Evolutionary conservation across 202 grass and related monocot species (phyloP).

Genomic region (Alloteropsis angusta): DNA sequence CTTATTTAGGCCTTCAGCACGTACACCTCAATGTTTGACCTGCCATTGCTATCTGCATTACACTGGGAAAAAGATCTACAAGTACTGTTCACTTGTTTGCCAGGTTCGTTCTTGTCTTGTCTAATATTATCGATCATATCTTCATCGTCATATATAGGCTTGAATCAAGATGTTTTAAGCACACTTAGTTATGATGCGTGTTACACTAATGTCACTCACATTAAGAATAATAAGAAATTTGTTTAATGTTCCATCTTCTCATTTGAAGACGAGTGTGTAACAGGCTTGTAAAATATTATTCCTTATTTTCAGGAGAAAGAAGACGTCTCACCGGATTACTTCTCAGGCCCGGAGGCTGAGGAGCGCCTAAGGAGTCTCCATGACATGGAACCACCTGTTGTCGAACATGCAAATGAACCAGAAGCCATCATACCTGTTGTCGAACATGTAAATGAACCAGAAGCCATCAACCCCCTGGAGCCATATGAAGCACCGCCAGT

Average conservation of each 20-base stretch:
- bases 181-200: too few relatives aligned
- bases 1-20: not conserved
- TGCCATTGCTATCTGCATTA: not conserved
- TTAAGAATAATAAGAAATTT: too few relatives aligned
- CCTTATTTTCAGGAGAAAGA: not conserved
- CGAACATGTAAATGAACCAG: not conserved
- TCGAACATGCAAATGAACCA: not conserved
- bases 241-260: too few relatives aligned
- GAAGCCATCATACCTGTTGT: not conserved
- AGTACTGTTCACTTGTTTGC: conserved; percentile 7
- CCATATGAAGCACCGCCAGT: not conserved
- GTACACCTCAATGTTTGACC: not conserved
- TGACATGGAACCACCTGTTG: not conserved
- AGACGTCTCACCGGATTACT: not conserved
- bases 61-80: not conserved
- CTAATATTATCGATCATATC: not conserved
- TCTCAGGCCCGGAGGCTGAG: conserved; percentile 14
- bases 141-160: not conserved
- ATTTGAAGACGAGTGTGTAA: not conserved
- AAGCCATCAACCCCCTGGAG: not conserved
- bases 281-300: not conserved
- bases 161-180: too few relatives aligned
- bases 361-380: not conserved
- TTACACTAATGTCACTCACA: too few relatives aligned
- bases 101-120: not conserved